phyloP scores from a whole-genome alignment of 2,329 filamentous ascomycete species.

The Xylaria polymorpha region DNA sequence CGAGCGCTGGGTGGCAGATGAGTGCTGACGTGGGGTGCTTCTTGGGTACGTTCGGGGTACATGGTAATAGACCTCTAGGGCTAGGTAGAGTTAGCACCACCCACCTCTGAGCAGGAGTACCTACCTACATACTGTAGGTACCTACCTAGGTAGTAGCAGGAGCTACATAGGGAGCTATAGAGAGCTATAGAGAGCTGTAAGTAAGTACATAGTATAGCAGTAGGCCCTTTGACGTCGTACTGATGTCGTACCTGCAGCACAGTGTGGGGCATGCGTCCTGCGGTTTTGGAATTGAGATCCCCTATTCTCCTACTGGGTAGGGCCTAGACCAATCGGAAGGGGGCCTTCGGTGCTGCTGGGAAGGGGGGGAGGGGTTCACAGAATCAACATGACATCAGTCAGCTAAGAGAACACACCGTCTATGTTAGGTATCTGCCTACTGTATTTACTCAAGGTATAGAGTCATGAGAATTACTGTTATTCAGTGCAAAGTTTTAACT shows the following conservation, averaged over 20 bases:
- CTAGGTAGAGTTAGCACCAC: too few relatives aligned
- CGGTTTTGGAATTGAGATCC: slow-evolving; percentile 24
- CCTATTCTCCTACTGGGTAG: slow-evolving; percentile 6
- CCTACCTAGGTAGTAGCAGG: too few relatives aligned
- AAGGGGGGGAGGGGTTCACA: not conserved
- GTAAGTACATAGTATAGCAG: too few relatives aligned
- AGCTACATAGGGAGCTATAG: too few relatives aligned
- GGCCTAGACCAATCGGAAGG: not conserved
- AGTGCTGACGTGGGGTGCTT: not conserved
- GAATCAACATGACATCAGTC: slow-evolving; percentile 15
- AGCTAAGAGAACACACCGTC: not conserved
- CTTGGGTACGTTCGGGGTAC: not conserved
- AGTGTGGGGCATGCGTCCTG: slow-evolving; percentile 9
- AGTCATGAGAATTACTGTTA: too few relatives aligned
- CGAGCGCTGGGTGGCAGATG: slow-evolving; percentile 5
- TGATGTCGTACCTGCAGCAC: not conserved
- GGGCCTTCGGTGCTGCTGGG: not conserved
- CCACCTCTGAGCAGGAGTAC: too few relatives aligned
- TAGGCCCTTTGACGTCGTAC: not conserved
- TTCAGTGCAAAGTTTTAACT: too few relatives aligned
- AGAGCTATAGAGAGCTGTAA: too few relatives aligned
- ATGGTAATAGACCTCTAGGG: not conserved
- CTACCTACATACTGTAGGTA: too few relatives aligned
- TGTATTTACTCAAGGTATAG: not conserved
- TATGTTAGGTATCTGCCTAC: too few relatives aligned